Base-by-base conservation (phyloP, 2,329 filamentous ascomycete species). In the Monilinia vaccinii-corymbosi region DNA sequence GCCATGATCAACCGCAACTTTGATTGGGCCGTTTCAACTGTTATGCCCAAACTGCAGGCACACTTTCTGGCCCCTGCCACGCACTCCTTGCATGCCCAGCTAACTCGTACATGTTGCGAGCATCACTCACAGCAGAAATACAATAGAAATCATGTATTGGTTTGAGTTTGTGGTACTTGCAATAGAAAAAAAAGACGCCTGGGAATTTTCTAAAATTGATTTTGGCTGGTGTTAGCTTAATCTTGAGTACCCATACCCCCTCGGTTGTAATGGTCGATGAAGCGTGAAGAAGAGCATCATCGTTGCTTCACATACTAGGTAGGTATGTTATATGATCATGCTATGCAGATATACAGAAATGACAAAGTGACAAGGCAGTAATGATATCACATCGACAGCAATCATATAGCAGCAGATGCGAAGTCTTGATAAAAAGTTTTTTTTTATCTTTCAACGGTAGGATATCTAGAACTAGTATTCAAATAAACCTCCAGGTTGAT, bases 381-480 rank as follows among this genome's bases (percentile, higher is more conserved):
- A 5, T 11, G 13, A 6, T 32, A 21, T 38, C 23, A n/a, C 25
- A 44, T 21, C 7, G 16, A 10, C 21, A 6, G 11, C n/a, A 9
- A 18, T 32, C 38, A 44, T 31, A 32, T 21, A 11, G n/a, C 13
- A 44, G 3, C 13, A 44, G 3, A 23, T 23, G 13, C 10, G 4
- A 32, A 32, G 25, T 21, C 32, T 44, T 4, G 40, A 55, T 44
- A 11, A 32, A 34, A 44, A 21, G 13, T 28, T 11, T 10, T 11
- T 10, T 23, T 32, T 21, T n/a, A 7, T 23, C 32, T 53, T 21
- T 44, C 38, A 44, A 31, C 4, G 28, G 38, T 44, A 55, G 51
- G 51, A 40, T 44, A 44, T 55, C 51, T 44, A 32, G 28, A 44
- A 55, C 51, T 55, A 55, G 23, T 32, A 44, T 55, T 44, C 38